Evolutionary conservation across 2,329 filamentous ascomycete species (phyloP).

Genomic region (Stachybotrys elegans): DNA sequence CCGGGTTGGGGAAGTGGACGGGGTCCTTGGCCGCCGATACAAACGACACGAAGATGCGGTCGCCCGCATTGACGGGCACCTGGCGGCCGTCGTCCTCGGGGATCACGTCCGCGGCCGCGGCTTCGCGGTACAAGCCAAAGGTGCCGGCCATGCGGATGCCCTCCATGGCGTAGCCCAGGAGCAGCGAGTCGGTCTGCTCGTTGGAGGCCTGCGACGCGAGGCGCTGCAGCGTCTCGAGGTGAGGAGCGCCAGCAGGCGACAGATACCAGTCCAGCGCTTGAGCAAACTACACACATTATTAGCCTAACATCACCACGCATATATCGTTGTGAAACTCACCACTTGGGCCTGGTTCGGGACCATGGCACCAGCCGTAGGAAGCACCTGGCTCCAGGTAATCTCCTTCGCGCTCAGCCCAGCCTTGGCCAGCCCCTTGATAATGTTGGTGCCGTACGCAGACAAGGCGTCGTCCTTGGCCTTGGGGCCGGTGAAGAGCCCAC

Average conservation of each 20-base stretch:
- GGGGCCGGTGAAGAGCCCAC: constrained; percentile 47
- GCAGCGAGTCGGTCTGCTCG: constrained; percentile 54
- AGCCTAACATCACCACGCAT: constrained; percentile 5
- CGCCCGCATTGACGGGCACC: constrained; percentile 48
- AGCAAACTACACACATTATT: constrained; percentile 47
- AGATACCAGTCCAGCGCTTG: constrained; percentile 72
- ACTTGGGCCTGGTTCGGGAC: constrained; percentile 68
- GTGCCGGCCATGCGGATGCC: constrained; percentile 64
- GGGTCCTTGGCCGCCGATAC: constrained; percentile 51
- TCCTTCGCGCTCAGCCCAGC: constrained; percentile 58
- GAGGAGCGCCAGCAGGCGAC: constrained; percentile 44
- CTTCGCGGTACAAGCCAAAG: constrained; percentile 55
- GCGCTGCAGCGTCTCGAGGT: constrained; percentile 56
- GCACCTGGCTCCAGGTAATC: constrained; percentile 65
- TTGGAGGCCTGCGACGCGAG: constrained; percentile 50
- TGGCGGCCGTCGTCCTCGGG: constrained; percentile 45
- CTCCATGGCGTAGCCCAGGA: constrained; percentile 68
- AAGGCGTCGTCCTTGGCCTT: constrained; percentile 49
- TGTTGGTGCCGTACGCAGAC: constrained; percentile 57
- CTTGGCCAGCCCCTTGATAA: constrained; percentile 62
- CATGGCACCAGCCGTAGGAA: constrained; percentile 62
- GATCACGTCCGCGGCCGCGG: constrained; percentile 38
- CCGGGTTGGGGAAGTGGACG: constrained; percentile 55
- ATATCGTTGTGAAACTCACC: constrained; percentile 34
- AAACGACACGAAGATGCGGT: constrained; percentile 61